Percentiles rank a stretch among this genome's conserved stretches.
These are phyloP conservation scores for Suillus fuscotomentosus DNA, from an alignment of 768 basidiomycete species.

Conservation along the genomic window DNA sequence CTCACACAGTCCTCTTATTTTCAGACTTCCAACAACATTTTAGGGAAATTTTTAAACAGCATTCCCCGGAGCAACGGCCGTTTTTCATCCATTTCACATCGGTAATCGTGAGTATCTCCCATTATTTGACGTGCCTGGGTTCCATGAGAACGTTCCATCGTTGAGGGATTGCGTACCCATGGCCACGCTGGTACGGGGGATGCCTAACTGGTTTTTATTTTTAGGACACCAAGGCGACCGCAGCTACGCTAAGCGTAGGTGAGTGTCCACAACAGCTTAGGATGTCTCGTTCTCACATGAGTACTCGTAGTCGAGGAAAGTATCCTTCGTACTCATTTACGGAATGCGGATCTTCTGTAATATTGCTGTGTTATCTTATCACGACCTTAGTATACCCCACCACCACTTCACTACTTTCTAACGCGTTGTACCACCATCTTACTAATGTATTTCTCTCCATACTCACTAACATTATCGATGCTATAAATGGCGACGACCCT, in stretches of 20 bases:
- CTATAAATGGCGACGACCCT: neutral
- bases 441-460: neutral
- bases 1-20: slow-evolving; percentile 10
- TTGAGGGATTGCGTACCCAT: neutral
- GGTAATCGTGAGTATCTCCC: slow-evolving; percentile 58
- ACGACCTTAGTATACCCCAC: neutral
- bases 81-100: slow-evolving; percentile 77
- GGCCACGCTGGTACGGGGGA: neutral
- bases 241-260: slow-evolving; percentile 68
- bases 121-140: slow-evolving; percentile 9
- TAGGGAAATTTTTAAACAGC: slow-evolving; percentile 63
- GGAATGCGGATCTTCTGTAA: slow-evolving; percentile 68
- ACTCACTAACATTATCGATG: neutral
- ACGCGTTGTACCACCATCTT: neutral
- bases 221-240: slow-evolving; percentile 75
- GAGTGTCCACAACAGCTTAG: slow-evolving; percentile 21
- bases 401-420: neutral
- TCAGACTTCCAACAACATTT: slow-evolving; percentile 81
- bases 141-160: slow-evolving; percentile 2
- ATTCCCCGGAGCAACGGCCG: slow-evolving; percentile 62
- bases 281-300: neutral
- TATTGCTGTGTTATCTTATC: slow-evolving; percentile 11
- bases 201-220: slow-evolving; percentile 15
- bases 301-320: slow-evolving; percentile 59
- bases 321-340: slow-evolving; percentile 69